Conservation (phyloP, 2,329 filamentous ascomycete genomes). For the Chlorencoelia australis region DNA sequence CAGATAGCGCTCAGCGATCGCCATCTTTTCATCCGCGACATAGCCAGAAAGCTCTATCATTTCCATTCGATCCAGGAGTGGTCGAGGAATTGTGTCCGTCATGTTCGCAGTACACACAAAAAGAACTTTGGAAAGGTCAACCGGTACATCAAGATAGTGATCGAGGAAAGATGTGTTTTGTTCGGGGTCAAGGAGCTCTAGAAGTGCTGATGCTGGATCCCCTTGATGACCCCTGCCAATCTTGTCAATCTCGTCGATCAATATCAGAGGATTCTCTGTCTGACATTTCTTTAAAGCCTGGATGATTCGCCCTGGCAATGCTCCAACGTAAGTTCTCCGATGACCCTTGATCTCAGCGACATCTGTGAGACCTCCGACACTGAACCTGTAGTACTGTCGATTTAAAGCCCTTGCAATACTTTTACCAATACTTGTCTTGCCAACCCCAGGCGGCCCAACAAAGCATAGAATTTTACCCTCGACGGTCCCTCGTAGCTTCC, state of each 20-base stretch:
- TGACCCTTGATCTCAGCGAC: constrained; percentile 99
- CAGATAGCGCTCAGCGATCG: constrained; percentile 88
- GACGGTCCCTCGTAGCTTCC: constrained; percentile 90
- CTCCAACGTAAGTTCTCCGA: constrained; percentile 90
- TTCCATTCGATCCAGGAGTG: constrained; percentile 93
- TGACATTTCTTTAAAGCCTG: constrained; percentile 98
- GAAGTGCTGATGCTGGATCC: constrained; percentile 85
- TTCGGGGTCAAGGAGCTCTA: constrained; percentile 91
- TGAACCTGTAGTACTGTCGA: constrained; percentile 96
- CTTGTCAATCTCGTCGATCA: constrained; percentile 98
- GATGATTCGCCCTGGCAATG: constrained; percentile 90
- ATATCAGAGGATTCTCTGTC: constrained; percentile 91
- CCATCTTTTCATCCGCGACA: constrained; percentile 97
- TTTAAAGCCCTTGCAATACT: constrained; percentile 92
- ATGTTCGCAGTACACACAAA: constrained; percentile 99
- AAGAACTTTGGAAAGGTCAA: constrained; percentile 92
- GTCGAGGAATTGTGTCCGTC: constrained; percentile 93
- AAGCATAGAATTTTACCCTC: constrained; percentile 98
- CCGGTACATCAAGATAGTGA: constrained; percentile 97
- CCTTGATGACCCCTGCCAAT: constrained; percentile 94
- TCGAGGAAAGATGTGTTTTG: constrained; percentile 97
- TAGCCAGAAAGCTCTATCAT: constrained; percentile 94
- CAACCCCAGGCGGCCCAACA: constrained; percentile 92
- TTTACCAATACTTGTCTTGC: constrained; percentile 98
- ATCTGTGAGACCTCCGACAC: constrained; percentile 90